A percentile compares a stretch with the other conserved stretches of the same genome.
Conservation (phyloP, 371 early-diverging fungal genomes). For the Basidiobolus meristosporus region DNA sequence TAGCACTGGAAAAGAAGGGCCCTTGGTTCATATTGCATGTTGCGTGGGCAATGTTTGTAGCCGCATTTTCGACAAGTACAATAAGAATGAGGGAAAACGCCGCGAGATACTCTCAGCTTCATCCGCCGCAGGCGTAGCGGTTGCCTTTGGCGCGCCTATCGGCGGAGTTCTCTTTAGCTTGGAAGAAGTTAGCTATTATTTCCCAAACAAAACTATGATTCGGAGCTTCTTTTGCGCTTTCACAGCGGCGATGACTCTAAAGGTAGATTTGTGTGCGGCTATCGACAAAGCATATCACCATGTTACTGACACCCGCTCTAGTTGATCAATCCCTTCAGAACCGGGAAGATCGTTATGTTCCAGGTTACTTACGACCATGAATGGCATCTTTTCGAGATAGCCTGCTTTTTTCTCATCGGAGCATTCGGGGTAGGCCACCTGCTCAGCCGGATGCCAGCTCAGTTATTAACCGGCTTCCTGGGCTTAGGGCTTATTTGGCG, state of each 20-base stretch:
- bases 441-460: background rate
- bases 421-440: conserved; percentile 47
- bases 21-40: conserved; percentile 85
- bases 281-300: conserved; percentile 2
- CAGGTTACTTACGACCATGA: conserved; percentile 71
- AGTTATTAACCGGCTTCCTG: too few relatives aligned
- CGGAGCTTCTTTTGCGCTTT: conserved; percentile 81
- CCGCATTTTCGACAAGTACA: conserved; percentile 59
- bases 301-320: conserved; percentile 7
- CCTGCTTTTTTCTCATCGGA: conserved; percentile 65
- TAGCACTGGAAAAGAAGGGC: conserved; percentile 85
- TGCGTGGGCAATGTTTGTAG: conserved; percentile 74
- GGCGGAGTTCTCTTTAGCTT: conserved; percentile 82
- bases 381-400: conserved; percentile 74
- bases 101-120: conserved; percentile 79
- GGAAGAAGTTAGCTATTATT: conserved; percentile 84
- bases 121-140: conserved; percentile 78
- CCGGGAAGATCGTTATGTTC: conserved; percentile 79
- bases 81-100: conserved; percentile 57
- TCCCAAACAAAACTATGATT: conserved; percentile 81
- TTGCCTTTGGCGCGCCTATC: conserved; percentile 85
- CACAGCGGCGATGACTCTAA: conserved; percentile 62
- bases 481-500: conserved; percentile 72
- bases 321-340: conserved; percentile 72
- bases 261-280: conserved; percentile 17